Evolutionary conservation across 2,329 filamentous ascomycete species (phyloP).

Genomic region (Monilinia aucupariae): DNA sequence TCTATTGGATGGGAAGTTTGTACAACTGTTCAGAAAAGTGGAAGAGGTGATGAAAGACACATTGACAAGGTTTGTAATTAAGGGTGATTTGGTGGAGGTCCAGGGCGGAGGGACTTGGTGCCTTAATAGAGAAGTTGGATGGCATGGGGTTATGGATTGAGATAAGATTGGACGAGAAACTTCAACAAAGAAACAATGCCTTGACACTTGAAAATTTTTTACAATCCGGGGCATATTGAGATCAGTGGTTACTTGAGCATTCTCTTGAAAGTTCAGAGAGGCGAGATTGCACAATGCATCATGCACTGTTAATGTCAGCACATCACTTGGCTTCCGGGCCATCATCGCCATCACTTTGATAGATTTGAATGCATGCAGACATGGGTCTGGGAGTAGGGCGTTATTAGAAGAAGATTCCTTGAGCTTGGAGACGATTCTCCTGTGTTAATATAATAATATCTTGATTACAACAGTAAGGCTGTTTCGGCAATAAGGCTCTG

Average conservation of each 20-base stretch:
- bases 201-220: not conserved
- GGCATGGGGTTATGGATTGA: conserved; percentile 5
- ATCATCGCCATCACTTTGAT: conserved; percentile 28
- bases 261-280: not conserved
- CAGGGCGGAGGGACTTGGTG: conserved; percentile 24
- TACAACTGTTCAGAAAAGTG: conserved; percentile 41
- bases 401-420: no score
- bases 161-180: not conserved
- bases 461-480: no score
- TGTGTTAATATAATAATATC: no score
- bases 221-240: not conserved
- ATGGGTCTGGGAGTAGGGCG: not conserved
- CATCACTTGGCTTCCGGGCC: conserved; percentile 73
- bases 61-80: conserved; percentile 42
- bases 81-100: conserved; percentile 37
- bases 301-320: conserved; percentile 66
- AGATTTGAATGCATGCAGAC: not conserved
- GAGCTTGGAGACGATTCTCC: no score
- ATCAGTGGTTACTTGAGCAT: not conserved
- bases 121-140: conserved; percentile 1
- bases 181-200: not conserved
- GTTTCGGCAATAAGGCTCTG: no score
- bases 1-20: conserved; percentile 42
- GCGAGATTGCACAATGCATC: conserved; percentile 53
- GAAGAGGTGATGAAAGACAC: conserved; percentile 35